These are phyloP conservation scores for Fusarium sp. DNA, from an alignment of 2,329 filamentous ascomycete genomes.

Conservation along the genomic window DNA sequence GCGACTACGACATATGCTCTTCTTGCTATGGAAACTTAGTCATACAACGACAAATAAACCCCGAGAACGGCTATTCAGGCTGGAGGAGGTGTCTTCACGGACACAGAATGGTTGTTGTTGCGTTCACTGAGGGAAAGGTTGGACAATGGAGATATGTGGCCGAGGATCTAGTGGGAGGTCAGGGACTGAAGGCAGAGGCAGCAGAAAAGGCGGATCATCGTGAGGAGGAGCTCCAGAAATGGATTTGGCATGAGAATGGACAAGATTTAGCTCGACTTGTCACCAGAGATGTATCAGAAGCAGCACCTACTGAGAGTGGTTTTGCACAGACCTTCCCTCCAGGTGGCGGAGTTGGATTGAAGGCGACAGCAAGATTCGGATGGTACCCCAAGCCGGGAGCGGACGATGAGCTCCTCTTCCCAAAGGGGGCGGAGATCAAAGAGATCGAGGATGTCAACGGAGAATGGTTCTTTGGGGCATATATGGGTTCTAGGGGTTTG, in stretches of 20 bases:
- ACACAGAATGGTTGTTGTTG: constrained; percentile 87
- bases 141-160: constrained; percentile 77
- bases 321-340: constrained; percentile 71
- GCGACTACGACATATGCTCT: constrained; percentile 90
- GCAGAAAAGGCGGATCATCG: constrained; percentile 54
- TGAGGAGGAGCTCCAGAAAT: constrained; percentile 59
- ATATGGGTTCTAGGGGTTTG: constrained; percentile 82
- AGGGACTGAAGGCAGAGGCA: constrained; percentile 72
- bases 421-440: constrained; percentile 82
- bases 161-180: constrained; percentile 82
- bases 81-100: constrained; percentile 86
- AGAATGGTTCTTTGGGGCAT: constrained; percentile 90
- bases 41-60: constrained; percentile 72
- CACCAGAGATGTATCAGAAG: constrained; percentile 63
- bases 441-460: constrained; percentile 91
- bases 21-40: constrained; percentile 81
- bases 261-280: constrained; percentile 62
- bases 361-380: constrained; percentile 76
- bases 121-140: constrained; percentile 76
- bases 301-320: constrained; percentile 54
- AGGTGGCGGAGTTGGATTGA: constrained; percentile 78
- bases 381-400: constrained; percentile 78
- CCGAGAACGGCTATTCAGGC: constrained; percentile 81
- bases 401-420: constrained; percentile 85
- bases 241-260: constrained; percentile 64